A percentile compares a stretch with the other conserved stretches of the same genome.
These are phyloP conservation scores for Mucor plumbeus DNA, from an alignment of 371 early-diverging fungal genomes.

Conservation along the genomic window DNA sequence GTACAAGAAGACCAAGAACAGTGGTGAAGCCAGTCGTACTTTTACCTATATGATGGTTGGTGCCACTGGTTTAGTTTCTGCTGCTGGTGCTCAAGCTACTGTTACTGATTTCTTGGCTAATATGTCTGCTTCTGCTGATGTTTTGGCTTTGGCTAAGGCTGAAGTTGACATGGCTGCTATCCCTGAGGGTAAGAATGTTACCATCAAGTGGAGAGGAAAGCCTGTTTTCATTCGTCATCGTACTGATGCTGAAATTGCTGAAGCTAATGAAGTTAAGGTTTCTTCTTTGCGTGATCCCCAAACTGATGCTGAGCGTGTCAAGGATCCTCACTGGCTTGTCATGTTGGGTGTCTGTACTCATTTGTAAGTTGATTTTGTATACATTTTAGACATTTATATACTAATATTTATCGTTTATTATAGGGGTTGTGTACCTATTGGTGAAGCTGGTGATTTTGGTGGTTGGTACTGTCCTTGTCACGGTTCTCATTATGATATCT, in stretches of 20 bases:
- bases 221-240: constrained; percentile 98
- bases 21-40: constrained; percentile 72
- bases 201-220: constrained; percentile 99
- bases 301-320: constrained; percentile 87
- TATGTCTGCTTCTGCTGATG: constrained; percentile 96
- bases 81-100: constrained; percentile 90
- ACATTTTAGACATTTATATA: not conserved
- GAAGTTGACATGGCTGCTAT: constrained; percentile 92
- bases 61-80: constrained; percentile 83
- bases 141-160: constrained; percentile 96
- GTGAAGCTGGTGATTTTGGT: constrained; percentile 97
- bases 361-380: constrained; percentile 56
- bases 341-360: constrained; percentile 99
- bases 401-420: not conserved
- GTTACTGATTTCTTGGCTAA: constrained; percentile 90
- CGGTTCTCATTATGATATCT: constrained; percentile 96
- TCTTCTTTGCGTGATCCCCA: constrained; percentile 90
- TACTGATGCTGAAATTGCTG: constrained; percentile 92
- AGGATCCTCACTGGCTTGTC: constrained; percentile 96
- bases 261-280: constrained; percentile 85
- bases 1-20: constrained; percentile 66
- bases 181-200: constrained; percentile 96
- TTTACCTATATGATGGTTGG: constrained; percentile 97
- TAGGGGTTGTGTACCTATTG: constrained; percentile 97
- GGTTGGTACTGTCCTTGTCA: constrained; percentile 99